Evolutionary conservation across 768 basidiomycete species (phyloP).

Genomic region (Boletus rubropictus): DNA sequence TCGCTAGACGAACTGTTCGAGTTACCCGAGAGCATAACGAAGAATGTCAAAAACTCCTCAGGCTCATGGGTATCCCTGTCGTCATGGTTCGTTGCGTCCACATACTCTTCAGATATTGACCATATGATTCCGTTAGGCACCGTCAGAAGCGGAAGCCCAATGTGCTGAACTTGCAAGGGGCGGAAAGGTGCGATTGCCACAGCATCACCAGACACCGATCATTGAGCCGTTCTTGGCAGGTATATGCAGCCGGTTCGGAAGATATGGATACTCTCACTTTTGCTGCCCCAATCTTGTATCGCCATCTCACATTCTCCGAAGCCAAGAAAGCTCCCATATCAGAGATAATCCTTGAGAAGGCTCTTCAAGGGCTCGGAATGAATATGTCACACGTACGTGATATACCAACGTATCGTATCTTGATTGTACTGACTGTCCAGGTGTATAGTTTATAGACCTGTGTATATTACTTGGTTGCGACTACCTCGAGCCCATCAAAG

Average conservation of each 20-base stretch:
- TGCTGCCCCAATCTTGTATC: slow-evolving; percentile 81
- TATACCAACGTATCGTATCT: background rate
- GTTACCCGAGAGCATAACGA: slow-evolving; percentile 96
- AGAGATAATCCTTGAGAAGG: slow-evolving; percentile 79
- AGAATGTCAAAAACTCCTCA: slow-evolving; percentile 82
- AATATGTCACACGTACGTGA: slow-evolving; percentile 72
- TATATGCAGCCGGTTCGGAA: slow-evolving; percentile 96
- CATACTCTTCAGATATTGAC: background rate
- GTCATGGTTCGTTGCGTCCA: slow-evolving; percentile 59
- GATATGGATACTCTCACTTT: slow-evolving; percentile 99
- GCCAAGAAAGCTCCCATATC: slow-evolving; percentile 95
- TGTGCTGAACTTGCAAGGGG: slow-evolving; percentile 97
- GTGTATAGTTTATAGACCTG: slow-evolving; percentile 81
- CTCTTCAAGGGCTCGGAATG: slow-evolving; percentile 87
- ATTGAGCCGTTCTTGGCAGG: slow-evolving; percentile 39
- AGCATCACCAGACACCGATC: background rate
- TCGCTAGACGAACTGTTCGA: slow-evolving; percentile 85
- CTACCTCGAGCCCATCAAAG: slow-evolving; percentile 98
- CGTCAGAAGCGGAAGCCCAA: slow-evolving; percentile 97
- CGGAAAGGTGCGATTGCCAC: slow-evolving; percentile 58
- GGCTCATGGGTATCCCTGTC: slow-evolving; percentile 95
- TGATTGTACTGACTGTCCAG: background rate
- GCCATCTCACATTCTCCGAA: slow-evolving; percentile 96
- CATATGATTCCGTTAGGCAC: slow-evolving; percentile 55
- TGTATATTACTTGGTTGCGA: slow-evolving; percentile 97